Conservation (phyloP, 768 basidiomycete genomes). For the Macrolepiota dolichaula region DNA sequence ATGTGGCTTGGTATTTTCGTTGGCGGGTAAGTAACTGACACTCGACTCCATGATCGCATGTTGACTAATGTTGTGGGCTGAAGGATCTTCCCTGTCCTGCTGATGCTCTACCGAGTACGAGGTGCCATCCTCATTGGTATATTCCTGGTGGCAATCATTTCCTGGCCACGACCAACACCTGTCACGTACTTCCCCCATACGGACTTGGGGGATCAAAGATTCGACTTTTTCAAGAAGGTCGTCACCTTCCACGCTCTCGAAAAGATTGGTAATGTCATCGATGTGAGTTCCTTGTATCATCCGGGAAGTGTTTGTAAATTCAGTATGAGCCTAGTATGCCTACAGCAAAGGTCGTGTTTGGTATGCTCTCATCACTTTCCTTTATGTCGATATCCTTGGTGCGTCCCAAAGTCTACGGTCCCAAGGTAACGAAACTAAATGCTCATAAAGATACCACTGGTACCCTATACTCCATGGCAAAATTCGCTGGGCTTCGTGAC, state of each 20-base stretch:
- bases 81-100: conserved; percentile 70
- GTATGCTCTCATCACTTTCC: conserved; percentile 87
- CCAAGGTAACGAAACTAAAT: conserved; percentile 15
- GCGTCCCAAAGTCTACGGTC: conserved; percentile 20
- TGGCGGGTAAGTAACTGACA: conserved; percentile 56
- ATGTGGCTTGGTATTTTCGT: conserved; percentile 89
- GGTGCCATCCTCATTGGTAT: conserved; percentile 84
- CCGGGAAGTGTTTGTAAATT: background rate
- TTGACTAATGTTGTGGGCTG: background rate
- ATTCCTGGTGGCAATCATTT: conserved; percentile 79
- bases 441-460: conserved; percentile 39
- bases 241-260: conserved; percentile 68
- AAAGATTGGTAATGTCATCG: conserved; percentile 62
- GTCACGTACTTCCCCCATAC: conserved; percentile 85
- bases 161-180: conserved; percentile 80
- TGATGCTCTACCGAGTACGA: conserved; percentile 84
- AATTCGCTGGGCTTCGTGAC: conserved; percentile 85
- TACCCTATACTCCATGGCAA: conserved; percentile 88
- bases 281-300: conserved; percentile 39
- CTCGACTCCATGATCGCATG: background rate
- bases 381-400: conserved; percentile 87
- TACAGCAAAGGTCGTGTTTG: conserved; percentile 70
- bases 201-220: conserved; percentile 60
- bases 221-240: conserved; percentile 83
- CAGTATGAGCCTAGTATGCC: conserved; percentile 15